These are phyloP conservation scores for Puya raimondii DNA, from an alignment of 176 grass and related monocot genomes.

Conservation along the genomic window DNA sequence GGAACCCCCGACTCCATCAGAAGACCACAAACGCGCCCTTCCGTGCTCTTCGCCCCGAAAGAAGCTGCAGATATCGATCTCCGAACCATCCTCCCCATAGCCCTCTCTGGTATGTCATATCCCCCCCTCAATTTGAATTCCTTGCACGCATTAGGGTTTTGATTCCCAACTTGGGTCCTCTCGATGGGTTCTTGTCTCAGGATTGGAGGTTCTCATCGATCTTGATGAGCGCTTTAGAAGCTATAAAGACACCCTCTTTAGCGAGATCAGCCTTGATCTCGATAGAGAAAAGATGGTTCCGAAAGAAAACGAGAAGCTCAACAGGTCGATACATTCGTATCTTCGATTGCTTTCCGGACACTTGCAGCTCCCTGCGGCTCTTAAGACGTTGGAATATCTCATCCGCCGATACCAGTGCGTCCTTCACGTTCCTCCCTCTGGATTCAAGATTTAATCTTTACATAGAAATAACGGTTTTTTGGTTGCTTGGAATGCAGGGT, in stretches of 20 bases:
- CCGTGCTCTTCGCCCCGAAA: constrained; percentile 60
- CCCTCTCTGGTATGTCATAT: constrained; percentile 41
- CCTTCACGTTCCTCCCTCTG: not conserved
- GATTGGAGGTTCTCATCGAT: constrained; percentile 56
- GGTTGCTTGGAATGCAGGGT: constrained; percentile 48
- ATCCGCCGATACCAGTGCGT: constrained; percentile 73
- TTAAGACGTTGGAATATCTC: constrained; percentile 86
- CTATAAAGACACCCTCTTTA: constrained; percentile 63
- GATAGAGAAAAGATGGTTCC: constrained; percentile 60
- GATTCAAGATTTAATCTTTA: not conserved
- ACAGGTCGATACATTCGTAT: constrained; percentile 75
- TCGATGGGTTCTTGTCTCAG: constrained; percentile 26
- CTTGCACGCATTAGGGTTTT: not conserved
- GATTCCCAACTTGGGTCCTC: constrained; percentile 1
- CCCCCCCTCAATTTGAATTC: not conserved
- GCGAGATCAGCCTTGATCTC: constrained; percentile 66
- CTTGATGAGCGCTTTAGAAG: constrained; percentile 48
- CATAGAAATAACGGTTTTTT: constrained; percentile 4
- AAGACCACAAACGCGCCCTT: constrained; percentile 50
- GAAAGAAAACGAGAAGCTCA: constrained; percentile 65
- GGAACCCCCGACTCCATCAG: constrained; percentile 27
- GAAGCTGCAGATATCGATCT: constrained; percentile 75
- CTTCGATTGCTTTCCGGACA: constrained; percentile 68
- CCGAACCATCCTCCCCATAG: constrained; percentile 61
- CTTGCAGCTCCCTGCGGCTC: constrained; percentile 53